Base-by-base conservation (phyloP, 2,329 filamentous ascomycete genomes). In the Lachnellula suecica region DNA sequence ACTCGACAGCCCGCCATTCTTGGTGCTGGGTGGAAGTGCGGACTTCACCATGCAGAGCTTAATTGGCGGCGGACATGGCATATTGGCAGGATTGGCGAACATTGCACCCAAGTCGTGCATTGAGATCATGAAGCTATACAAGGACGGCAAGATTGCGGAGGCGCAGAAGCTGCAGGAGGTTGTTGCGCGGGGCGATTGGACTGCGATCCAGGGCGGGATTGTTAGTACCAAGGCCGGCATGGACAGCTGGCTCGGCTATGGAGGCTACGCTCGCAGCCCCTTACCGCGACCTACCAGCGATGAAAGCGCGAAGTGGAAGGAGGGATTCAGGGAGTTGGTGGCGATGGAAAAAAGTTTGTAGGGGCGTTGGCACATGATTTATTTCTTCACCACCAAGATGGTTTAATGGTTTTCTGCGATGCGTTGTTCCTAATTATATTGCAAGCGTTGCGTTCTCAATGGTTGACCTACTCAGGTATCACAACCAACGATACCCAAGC, bases 31-130 rank as follows among this genome's bases (percentile, higher is more conserved):
- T 38, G 88, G 88, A 50, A 87, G 83, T 44, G 85, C 85, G 47
- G 87, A 91, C 71, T 90, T 90, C 69, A 85, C 83, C 11, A 70
- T 91, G 11, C 87, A 89, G 68, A 84, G 84, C 1, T 70, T 89
- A 35, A 76, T 87, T 40, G 85, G 83, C 4, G 88, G 87, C 22
- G 87, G 84, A 3, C 81, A 85, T 52, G 88, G 88, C 29, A 80
- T 88, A 63, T 87, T 91, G 57, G 84, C 82, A 13, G 88, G 87
- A 11, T 75, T 87, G 49, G 88, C 80, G 25, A 91, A 92, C 68
- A 74, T 91, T 41, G 78, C 83, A 2, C 88, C 86, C 8, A 79
- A 80, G 63, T 74, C 84, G 3, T 87, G 85, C 68, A 77, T 85
- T 23, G 73, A 82, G 63, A 71, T 89, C 15, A 68, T 83, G 49